phyloP scores from a whole-genome alignment of 2,329 filamentous ascomycete species.

The Fusarium transvaalense region DNA sequence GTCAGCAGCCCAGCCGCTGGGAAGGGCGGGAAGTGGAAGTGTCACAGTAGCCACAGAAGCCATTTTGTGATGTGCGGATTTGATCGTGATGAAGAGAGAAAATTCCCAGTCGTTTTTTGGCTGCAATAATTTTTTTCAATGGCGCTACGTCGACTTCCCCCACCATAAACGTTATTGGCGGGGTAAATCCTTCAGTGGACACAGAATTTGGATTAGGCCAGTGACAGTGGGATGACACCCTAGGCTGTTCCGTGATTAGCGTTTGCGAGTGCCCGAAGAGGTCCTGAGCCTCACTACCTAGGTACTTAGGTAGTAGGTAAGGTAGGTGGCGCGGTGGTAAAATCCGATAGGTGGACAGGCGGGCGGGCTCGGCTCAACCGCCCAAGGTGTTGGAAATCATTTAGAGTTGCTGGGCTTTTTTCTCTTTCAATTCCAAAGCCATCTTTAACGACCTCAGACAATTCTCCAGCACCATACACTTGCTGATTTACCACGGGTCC shows the following conservation, averaged over 20 bases:
- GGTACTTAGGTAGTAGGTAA: no score
- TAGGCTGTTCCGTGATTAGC: neutral
- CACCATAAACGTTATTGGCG: conserved; percentile 44
- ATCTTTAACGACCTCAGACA: conserved; percentile 1
- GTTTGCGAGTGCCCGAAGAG: neutral
- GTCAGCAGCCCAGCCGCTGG: conserved; percentile 84
- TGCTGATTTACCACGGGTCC: neutral
- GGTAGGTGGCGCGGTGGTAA: neutral
- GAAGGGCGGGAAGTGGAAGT: conserved; percentile 79
- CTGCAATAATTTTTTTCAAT: conserved; percentile 35
- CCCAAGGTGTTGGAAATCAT: neutral
- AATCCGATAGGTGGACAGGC: neutral
- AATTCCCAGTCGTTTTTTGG: conserved; percentile 35
- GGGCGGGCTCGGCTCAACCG: neutral
- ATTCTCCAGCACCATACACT: neutral
- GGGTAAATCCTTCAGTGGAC: conserved; percentile 38
- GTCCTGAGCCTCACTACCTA: neutral
- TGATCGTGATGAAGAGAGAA: conserved; percentile 40
- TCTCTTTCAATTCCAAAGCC: conserved; percentile 20
- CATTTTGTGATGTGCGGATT: conserved; percentile 62
- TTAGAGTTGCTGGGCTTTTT: conserved; percentile 26
- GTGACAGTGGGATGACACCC: conserved; percentile 13
- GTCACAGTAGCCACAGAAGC: conserved; percentile 71
- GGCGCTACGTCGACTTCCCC: conserved; percentile 34
- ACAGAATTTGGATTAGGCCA: neutral